Base-by-base conservation (phyloP, 495 filamentous ascomycete genomes). In the Neurospora hispaniola region DNA sequence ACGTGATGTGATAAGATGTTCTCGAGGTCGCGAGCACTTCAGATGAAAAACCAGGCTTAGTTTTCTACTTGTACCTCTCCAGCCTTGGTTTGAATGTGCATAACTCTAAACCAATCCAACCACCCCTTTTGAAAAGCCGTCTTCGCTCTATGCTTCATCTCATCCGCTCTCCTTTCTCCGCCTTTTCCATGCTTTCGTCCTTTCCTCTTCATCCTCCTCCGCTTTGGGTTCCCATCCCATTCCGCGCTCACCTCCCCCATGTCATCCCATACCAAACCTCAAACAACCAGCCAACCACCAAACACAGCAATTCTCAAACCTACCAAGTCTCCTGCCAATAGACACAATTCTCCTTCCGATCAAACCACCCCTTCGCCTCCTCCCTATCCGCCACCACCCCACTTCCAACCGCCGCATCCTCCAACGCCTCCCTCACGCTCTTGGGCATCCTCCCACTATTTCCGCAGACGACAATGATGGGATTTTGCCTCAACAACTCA, bases 371-470 rank as follows among this genome's bases (percentile, higher is more conserved):
- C 72, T 80, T 78, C 16, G 82, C 84, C 71, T 73, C 69, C 48
- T 77, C 79, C 27, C 69, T 72, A 41, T 76, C 71, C 8, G 62
- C 68, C 0, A 76, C 79, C 9, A 85, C 20, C 7, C 71, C 74
- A 8, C 73, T 78, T 7, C 76, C 66, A 3, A 82, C 76, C 42
- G 95, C 89, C 5, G 88, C 89, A 74, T 96, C 91, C 8, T 92
- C 84, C 35, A 99, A 82, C 3, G 94, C 93, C 76, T 89, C 86
- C n/a, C 92, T 85, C 8, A 98, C 93, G n/a, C 92, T 90, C 75
- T 90, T 85, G 14, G 96, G 94, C 96, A 99, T 99, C 73, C 89
- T 86, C 3, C 91, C 92, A 0, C 89, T 90, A 38, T 89, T 94
- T 7, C 96, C 96, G 80, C 96, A 98, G 12, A 99, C 86, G 80